Conservation (phyloP, 2,329 filamentous ascomycete species). For the Volutella citrinella region DNA sequence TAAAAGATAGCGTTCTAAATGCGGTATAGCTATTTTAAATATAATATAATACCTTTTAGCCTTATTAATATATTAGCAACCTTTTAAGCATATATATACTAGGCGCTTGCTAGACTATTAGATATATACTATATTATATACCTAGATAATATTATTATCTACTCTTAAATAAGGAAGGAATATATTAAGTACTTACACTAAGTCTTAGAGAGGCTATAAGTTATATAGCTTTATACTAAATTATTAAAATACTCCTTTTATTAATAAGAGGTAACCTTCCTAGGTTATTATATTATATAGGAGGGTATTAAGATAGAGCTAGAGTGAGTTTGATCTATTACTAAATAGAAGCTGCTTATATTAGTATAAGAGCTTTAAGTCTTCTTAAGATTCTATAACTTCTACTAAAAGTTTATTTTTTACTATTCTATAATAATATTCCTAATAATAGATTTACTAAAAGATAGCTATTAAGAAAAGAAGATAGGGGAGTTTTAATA, state of each 20-base stretch:
- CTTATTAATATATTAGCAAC: conserved; percentile 17
- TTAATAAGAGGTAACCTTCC: no score
- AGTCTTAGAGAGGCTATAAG: conserved; percentile 14
- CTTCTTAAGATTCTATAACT: no score
- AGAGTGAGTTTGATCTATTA: not conserved
- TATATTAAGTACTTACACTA: no score
- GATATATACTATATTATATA: no score
- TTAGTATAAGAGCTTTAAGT: conserved; percentile 3
- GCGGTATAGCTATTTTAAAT: conserved; percentile 31
- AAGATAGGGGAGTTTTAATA: not conserved
- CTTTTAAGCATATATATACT: conserved; percentile 10
- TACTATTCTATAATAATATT: conserved; percentile 1
- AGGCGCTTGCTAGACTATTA: not conserved
- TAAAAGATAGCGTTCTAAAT: conserved; percentile 34
- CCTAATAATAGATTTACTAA: not conserved
- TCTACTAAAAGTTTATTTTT: conserved; percentile 2
- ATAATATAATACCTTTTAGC: conserved; percentile 27
- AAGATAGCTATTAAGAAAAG: no score
- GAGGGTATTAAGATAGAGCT: conserved; percentile 1
- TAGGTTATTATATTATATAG: no score
- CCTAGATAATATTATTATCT: no score
- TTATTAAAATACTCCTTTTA: no score
- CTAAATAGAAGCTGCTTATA: no score
- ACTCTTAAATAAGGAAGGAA: no score
- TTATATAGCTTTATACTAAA: not conserved